Percentiles rank a stretch among this genome's conserved stretches.
phyloP scores from a whole-genome alignment of 2,329 filamentous ascomycete species.

The Microdochium nivale region DNA sequence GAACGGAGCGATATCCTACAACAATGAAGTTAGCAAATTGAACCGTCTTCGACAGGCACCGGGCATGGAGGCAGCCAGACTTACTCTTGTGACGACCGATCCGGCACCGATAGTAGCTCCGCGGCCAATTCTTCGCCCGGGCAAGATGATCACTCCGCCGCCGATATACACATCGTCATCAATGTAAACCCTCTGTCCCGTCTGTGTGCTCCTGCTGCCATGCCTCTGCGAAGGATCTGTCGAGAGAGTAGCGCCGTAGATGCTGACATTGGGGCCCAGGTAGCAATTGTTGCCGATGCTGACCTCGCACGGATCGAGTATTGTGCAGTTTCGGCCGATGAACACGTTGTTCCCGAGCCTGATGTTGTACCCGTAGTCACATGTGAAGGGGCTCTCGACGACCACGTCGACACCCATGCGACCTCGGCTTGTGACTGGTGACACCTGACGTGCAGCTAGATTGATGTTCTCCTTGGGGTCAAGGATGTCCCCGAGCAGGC shows the following conservation, averaged over 20 bases:
- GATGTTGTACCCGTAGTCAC: conserved; percentile 95
- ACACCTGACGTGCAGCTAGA: conserved; percentile 44
- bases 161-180: conserved; percentile 82
- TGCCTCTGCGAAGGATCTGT: conserved; percentile 66
- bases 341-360: conserved; percentile 76
- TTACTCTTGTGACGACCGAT: conserved; percentile 72
- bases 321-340: conserved; percentile 74
- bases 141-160: conserved; percentile 67
- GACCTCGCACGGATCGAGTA: conserved; percentile 80
- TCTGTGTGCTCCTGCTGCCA: conserved; percentile 63
- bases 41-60: background rate
- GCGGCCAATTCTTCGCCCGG: conserved; percentile 71
- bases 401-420: conserved; percentile 65
- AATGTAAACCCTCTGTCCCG: conserved; percentile 66
- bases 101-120: conserved; percentile 76
- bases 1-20: conserved; percentile 33
- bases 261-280: conserved; percentile 78
- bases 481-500: conserved; percentile 65
- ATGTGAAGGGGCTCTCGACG: conserved; percentile 83
- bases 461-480: conserved; percentile 50
- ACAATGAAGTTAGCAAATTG: background rate
- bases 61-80: conserved; percentile 8
- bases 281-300: conserved; percentile 70
- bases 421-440: conserved; percentile 44
- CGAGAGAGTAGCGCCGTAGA: conserved; percentile 67